Conservation (phyloP, 768 basidiomycete species). For the Termitomyces sp. region DNA sequence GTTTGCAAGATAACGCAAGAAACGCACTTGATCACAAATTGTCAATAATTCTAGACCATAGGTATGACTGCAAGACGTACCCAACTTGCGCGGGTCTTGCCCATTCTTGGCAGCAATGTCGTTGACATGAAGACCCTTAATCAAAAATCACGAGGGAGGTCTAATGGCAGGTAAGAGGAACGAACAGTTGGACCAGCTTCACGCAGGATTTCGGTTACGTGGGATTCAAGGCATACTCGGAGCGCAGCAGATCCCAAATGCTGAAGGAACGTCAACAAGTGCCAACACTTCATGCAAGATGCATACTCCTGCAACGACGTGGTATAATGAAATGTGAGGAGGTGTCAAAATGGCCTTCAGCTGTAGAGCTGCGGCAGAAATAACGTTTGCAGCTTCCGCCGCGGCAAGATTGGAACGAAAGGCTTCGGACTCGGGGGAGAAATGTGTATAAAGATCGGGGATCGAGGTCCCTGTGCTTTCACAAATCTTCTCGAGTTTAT, state of each 20-base stretch:
- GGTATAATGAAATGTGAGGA: constrained; percentile 20
- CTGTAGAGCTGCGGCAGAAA: constrained; percentile 25
- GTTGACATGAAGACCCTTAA: neutral
- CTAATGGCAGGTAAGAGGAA: neutral
- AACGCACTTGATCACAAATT: constrained; percentile 20
- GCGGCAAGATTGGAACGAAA: constrained; percentile 19
- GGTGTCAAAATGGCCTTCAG: constrained; percentile 21
- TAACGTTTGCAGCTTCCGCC: constrained; percentile 23
- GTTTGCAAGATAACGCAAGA: constrained; percentile 32
- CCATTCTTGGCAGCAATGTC: neutral
- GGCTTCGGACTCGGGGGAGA: constrained; percentile 19
- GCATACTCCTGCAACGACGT: constrained; percentile 21
- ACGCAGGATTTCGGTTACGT: constrained; percentile 34
- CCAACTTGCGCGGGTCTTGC: neutral
- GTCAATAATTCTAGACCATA: neutral
- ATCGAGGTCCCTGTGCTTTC: constrained; percentile 8
- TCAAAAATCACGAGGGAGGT: neutral
- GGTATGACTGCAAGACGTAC: neutral
- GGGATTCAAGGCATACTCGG: constrained; percentile 24
- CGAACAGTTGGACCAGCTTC: constrained; percentile 30
- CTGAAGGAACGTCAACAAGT: constrained; percentile 5
- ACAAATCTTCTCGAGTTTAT: constrained; percentile 14
- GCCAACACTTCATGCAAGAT: neutral
- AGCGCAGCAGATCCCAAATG: constrained; percentile 22
- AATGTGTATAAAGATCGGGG: constrained; percentile 19